Percentiles rank a stretch among this genome's conserved stretches.
These are phyloP conservation scores for Aspergillus egyptiacus DNA, from an alignment of 495 filamentous ascomycete species.

Conservation along the genomic window DNA sequence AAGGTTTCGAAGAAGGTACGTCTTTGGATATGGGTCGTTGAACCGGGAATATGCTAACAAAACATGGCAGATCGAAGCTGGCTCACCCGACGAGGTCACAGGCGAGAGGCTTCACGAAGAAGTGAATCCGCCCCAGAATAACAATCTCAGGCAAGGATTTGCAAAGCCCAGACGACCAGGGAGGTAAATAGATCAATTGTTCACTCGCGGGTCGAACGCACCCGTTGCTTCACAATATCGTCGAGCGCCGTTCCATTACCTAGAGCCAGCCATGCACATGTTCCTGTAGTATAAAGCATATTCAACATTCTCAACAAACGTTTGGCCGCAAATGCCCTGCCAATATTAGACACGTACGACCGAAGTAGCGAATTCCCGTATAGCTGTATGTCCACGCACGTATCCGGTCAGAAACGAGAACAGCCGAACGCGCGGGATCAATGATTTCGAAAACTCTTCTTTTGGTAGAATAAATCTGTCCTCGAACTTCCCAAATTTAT, in stretches of 20 bases:
- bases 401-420: slow-evolving; percentile 7
- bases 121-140: slow-evolving; percentile 63
- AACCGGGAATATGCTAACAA: slow-evolving; percentile 13
- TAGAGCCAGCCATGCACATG: slow-evolving; percentile 1
- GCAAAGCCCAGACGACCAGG: slow-evolving; percentile 87
- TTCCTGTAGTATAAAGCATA: slow-evolving; percentile 13
- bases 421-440: slow-evolving; percentile 27
- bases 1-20: slow-evolving; percentile 67
- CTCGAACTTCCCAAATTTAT: slow-evolving; percentile 93
- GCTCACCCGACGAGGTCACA: slow-evolving; percentile 71
- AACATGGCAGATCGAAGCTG: slow-evolving; percentile 53
- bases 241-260: not conserved
- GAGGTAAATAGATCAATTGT: slow-evolving; percentile 24
- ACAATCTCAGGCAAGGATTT: slow-evolving; percentile 61
- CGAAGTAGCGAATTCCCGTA: not conserved
- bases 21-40: not conserved
- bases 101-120: slow-evolving; percentile 65
- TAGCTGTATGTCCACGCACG: not conserved
- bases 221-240: not conserved
- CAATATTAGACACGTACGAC: not conserved
- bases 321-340: not conserved
- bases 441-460: slow-evolving; percentile 69
- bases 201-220: not conserved
- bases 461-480: slow-evolving; percentile 89
- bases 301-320: slow-evolving; percentile 5